A percentile compares a stretch with the other conserved stretches of the same genome.
Conservation (phyloP, 2,329 filamentous ascomycete species). For the Chaetomium olivaceum region DNA sequence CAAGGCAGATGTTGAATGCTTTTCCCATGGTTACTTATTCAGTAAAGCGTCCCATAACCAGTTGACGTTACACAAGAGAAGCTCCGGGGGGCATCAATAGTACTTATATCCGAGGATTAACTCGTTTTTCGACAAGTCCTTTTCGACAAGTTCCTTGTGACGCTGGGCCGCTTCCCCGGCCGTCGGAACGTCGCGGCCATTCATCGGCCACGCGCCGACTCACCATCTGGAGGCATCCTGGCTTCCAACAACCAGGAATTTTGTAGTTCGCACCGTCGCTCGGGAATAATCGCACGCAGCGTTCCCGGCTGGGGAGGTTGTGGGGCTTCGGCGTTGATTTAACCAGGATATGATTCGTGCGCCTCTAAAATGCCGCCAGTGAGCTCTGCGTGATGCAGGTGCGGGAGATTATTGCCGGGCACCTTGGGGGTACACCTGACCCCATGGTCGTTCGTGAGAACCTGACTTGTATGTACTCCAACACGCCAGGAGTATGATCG, state of each 20-base stretch:
- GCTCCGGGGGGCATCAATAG: too few species aligned
- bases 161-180: background rate
- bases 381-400: background rate
- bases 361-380: constrained; percentile 6
- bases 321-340: background rate
- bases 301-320: background rate
- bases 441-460: background rate
- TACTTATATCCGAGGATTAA: background rate
- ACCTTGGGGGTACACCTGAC: background rate
- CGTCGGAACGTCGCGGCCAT: background rate
- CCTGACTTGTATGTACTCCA: too few species aligned
- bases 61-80: background rate
- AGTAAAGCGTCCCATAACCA: background rate
- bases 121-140: background rate
- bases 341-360: constrained; percentile 10
- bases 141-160: background rate
- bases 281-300: background rate
- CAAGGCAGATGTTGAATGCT: constrained; percentile 42
- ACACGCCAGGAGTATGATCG: too few species aligned
- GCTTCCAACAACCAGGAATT: background rate
- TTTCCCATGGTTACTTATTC: constrained; percentile 40
- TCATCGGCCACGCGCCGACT: background rate
- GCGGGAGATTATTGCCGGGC: background rate
- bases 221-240: background rate
- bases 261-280: background rate